Conservation (phyloP, 306 rosid species). For the Malus asiatica region DNA sequence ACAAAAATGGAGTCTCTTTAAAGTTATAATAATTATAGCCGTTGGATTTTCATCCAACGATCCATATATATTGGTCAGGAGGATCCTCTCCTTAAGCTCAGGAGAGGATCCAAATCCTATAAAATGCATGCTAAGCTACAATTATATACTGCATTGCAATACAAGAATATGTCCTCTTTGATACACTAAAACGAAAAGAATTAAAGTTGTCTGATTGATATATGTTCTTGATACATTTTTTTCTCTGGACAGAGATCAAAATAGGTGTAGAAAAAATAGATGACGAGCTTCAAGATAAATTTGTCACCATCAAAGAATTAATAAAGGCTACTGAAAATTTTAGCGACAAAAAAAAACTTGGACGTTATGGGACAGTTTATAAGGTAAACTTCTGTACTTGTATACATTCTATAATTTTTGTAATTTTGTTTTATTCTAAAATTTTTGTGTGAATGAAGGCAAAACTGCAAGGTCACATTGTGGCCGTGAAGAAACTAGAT, state of each 20-base stretch:
- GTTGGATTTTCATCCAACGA: no score
- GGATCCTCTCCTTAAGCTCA: no score
- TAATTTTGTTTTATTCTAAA: background rate
- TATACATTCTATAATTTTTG: background rate
- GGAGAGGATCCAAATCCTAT: no score
- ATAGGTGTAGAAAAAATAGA: background rate
- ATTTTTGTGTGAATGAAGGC: background rate
- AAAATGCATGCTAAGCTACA: no score
- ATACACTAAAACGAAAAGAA: no score
- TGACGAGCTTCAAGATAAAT: background rate
- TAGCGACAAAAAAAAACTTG: background rate
- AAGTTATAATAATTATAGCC: no score
- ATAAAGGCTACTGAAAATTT: background rate
- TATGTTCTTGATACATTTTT: no score
- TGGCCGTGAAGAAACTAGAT: conserved; percentile 6
- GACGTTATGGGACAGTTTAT: background rate
- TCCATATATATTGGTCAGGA: no score
- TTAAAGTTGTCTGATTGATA: no score
- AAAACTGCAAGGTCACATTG: background rate
- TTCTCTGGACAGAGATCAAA: background rate
- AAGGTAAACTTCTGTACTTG: background rate
- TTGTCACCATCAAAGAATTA: background rate
- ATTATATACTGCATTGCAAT: no score
- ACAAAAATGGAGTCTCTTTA: no score
- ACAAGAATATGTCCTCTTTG: no score